Base-by-base conservation (phyloP, 768 basidiomycete species). In the Thelephora ganbajun region DNA sequence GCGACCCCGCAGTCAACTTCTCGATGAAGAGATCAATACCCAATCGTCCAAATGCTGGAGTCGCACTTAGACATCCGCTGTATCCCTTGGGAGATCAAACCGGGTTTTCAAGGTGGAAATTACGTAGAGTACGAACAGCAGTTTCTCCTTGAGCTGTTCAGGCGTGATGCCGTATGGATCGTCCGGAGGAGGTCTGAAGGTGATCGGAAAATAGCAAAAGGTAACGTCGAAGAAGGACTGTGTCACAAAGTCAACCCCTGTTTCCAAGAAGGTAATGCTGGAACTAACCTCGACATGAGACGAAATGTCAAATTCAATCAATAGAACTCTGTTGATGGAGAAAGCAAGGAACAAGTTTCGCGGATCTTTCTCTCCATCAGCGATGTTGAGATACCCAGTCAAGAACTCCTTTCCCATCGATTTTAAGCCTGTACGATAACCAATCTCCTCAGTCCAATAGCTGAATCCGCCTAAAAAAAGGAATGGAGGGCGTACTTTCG, bases 161-260 rank as follows among this genome's bases (percentile, higher is more conserved):
- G 86, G 70, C 2, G 82, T 85, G 50, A 99, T 93, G 3, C 85
- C 84, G 61, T 94, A 92, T 14, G 90, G 91, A 59, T 98, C 92
- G 54, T 91, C 82, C 1, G 90, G 84, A 14, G 93, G 90, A 7
- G 94, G 91, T 49, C 85, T 76, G 67, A 96, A 99, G 0, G 91
- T 89, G 48, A 99, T 98, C 0, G 96, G 96, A 66, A 97, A 99
- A 62, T 99, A 99, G 62, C 96, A 98, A 62, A 93, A 98, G 0
- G 83, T 86, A 59, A 97, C 81, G 57, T 97, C 89, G 66, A 94
- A 98, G 43, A 98, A 69, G 45, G 82, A 76, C 91, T 97, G 54
- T 5, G 16, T 2, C 2, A 11, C 14, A 43, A 6, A 46, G 37
- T 18, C 41, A n/a, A 35, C 34, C 22, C 36, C 48, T 26, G 11